Base-by-base conservation (phyloP, 23 red algal genomes). In the Chondrus crispus region DNA sequence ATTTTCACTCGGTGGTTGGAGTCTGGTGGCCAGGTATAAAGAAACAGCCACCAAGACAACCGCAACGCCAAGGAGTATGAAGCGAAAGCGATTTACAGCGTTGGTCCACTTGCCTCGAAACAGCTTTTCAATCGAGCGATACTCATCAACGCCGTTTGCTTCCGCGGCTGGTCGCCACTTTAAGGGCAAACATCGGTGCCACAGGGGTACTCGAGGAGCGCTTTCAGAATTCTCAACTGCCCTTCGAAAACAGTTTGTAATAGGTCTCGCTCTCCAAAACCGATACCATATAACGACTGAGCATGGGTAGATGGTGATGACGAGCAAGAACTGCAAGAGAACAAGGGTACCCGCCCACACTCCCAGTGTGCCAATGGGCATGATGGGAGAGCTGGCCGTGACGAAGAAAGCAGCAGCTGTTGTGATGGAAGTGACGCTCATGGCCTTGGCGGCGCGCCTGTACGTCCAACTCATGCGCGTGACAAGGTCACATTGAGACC, bases 391-490 rank as follows among this genome's bases (percentile, higher is more conserved):
- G 19, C 66, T 72, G 44, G 85, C 94, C 12, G 94, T 96, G 70
- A 96, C 69, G 35, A 91, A 91, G 55, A 96, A 96, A 16, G 94
- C 94, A 26, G 83, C 81, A 13, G 85, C 94, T 18, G 94, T 96
- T 18, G 94, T 96, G 12, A 64, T 24, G 8, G 94, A 96, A 5
- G 88, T 96, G 13, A 92, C 85, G n/a, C 50, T 74, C 87, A 92
- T 96, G 24, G 94, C 88, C 46, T 46, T 78, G 20, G 78, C 88
- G 11, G 94, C 77, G 9, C 94, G 63, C 37, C 72, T 12, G 45
- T 85, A 91, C 37, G 88, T 88, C 88, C 88, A 92, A 30, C 46
- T 72, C 78, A 96, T 72, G 16, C 87, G 66, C 10, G 69, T 74
- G 13, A 62, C 43, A 46, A 82, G 68, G 62, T 87, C 81, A 52